Percentiles rank a stretch among this genome's conserved stretches.
These are phyloP conservation scores for Brassica juncea DNA, from an alignment of 345 rosid species.

Conservation along the genomic window DNA sequence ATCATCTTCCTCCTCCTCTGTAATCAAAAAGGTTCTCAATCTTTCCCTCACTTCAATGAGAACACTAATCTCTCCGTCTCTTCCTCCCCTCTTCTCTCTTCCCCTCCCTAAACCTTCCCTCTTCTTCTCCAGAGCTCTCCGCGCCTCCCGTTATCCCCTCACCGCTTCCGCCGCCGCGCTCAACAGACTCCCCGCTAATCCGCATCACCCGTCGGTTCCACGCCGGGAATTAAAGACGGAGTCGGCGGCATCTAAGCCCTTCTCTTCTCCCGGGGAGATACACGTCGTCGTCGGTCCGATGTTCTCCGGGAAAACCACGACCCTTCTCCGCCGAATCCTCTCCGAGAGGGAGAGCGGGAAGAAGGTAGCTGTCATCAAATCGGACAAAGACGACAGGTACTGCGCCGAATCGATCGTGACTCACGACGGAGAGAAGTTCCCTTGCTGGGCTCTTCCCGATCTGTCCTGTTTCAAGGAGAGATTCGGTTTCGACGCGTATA, in stretches of 20 bases:
- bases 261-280: constrained; percentile 54
- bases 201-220: constrained; percentile 23
- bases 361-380: constrained; percentile 73
- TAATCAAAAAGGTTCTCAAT: constrained; percentile 23
- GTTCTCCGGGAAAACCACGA: constrained; percentile 87
- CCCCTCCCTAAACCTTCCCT: constrained; percentile 42
- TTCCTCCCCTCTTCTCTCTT: constrained; percentile 21
- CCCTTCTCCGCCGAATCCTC: constrained; percentile 74
- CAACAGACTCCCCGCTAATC: constrained; percentile 23
- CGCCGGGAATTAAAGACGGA: constrained; percentile 32
- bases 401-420: constrained; percentile 70
- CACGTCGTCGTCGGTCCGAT: constrained; percentile 89
- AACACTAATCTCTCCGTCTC: constrained; percentile 45
- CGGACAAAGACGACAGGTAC: constrained; percentile 77
- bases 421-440: constrained; percentile 80
- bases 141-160: constrained; percentile 12
- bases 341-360: constrained; percentile 60
- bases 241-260: constrained; percentile 37
- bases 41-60: constrained; percentile 53
- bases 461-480: constrained; percentile 59
- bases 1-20: constrained; percentile 12
- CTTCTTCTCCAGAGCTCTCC: constrained; percentile 36
- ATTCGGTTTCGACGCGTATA: constrained; percentile 63
- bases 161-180: constrained; percentile 23
- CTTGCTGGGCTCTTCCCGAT: constrained; percentile 63